Conservation (phyloP, 1,284 basidiomycete species). For the Peniophora sp. region DNA sequence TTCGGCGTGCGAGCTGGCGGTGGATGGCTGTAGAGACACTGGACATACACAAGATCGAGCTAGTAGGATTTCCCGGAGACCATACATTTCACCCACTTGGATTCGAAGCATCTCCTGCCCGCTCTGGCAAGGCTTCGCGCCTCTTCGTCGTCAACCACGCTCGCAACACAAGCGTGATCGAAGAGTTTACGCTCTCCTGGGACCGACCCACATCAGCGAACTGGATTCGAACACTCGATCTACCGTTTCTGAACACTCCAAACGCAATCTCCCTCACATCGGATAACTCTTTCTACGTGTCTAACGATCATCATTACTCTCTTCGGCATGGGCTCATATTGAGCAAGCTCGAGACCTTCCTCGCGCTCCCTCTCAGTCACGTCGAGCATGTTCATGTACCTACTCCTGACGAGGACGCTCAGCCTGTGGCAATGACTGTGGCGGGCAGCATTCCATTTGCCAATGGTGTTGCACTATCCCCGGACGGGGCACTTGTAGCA, state of each 20-base stretch:
- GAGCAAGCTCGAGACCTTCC: conserved; percentile 46
- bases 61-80: conserved; percentile 34
- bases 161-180: conserved; percentile 45
- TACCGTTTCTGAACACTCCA: conserved; percentile 48
- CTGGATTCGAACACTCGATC: conserved; percentile 50
- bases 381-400: conserved; percentile 46
- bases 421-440: conserved; percentile 26
- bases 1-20: no score
- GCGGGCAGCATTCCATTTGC: conserved; percentile 50
- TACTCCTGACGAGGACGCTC: conserved; percentile 10
- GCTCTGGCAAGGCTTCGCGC: conserved; percentile 35
- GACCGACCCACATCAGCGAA: conserved; percentile 30
- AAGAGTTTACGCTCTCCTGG: conserved; percentile 52
- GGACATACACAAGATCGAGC: conserved; percentile 16
- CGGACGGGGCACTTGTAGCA: conserved; percentile 38
- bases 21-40: not conserved
- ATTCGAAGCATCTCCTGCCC: conserved; percentile 40
- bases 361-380: conserved; percentile 51
- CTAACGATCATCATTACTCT: conserved; percentile 64
- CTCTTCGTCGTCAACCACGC: conserved; percentile 64
- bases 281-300: conserved; percentile 55
- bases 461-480: conserved; percentile 58
- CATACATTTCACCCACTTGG: conserved; percentile 57
- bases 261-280: conserved; percentile 59
- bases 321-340: conserved; percentile 42